A percentile compares a stretch with the other conserved stretches of the same genome.
Conservation (phyloP, 2,329 filamentous ascomycete genomes). For the Teratosphaeria zuluensis region DNA sequence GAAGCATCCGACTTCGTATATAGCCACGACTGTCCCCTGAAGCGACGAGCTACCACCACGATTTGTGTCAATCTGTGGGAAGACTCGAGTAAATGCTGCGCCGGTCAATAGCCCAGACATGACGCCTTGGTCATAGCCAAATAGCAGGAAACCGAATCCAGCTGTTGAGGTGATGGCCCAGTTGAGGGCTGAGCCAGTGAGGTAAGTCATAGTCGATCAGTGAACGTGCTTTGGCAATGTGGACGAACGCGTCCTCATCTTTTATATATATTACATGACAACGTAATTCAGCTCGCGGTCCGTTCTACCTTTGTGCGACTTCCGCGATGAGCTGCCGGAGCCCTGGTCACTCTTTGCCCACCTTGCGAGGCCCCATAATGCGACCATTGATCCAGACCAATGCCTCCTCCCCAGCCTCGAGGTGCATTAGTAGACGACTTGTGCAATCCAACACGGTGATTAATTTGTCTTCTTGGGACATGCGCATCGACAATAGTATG, state of each 20-base stretch:
- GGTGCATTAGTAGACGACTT: too few species aligned
- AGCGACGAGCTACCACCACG: conserved; percentile 7
- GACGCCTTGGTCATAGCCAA: conserved; percentile 6
- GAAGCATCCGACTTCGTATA: conserved; percentile 52
- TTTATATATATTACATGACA: not conserved
- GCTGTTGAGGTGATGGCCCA: conserved; percentile 7
- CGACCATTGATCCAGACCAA: too few species aligned
- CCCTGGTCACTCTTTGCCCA: not conserved
- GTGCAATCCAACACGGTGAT: too few species aligned
- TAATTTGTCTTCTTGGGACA: too few species aligned
- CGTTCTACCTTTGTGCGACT: not conserved
- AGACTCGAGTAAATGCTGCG: conserved; percentile 6
- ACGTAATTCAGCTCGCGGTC: not conserved
- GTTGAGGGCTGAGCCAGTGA: conserved; percentile 2
- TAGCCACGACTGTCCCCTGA: conserved; percentile 38
- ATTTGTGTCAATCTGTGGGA: conserved; percentile 11
- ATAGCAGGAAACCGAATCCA: conserved; percentile 5
- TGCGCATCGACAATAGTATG: too few species aligned
- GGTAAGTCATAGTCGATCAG: not conserved
- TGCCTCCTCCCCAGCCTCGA: too few species aligned
- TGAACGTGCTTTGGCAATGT: not conserved
- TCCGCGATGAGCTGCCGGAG: not conserved
- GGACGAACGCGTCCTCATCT: too few species aligned
- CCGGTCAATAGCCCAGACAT: conserved; percentile 1
- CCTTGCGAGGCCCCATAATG: not conserved